A percentile compares a stretch with the other conserved stretches of the same genome.
Evolutionary conservation across 805 yeast species (phyloP).

Genomic region (Tetrapisispora fleetii): DNA sequence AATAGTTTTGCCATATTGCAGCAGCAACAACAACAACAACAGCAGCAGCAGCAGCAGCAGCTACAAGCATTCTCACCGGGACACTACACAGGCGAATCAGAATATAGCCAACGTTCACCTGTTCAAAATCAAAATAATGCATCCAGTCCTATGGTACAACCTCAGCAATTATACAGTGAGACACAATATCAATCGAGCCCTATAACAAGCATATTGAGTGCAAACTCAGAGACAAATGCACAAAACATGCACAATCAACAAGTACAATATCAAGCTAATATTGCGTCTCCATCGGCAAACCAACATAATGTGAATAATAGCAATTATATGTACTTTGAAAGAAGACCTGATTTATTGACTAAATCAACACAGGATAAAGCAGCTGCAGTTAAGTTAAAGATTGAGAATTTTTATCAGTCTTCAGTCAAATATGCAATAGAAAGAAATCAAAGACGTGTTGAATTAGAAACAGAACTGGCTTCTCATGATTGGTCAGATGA

Average conservation of each 20-base stretch:
- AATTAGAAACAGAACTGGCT: constrained; percentile 63
- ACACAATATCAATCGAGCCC: constrained; percentile 16
- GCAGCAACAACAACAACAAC: constrained; percentile 7
- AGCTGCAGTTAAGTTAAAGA: constrained; percentile 67
- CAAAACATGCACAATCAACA: constrained; percentile 3
- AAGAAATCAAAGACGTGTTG: constrained; percentile 84
- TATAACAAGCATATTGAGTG: constrained; percentile 15
- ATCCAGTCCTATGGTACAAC: constrained; percentile 22
- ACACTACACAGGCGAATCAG: constrained; percentile 23
- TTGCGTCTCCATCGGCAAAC: constrained; percentile 16
- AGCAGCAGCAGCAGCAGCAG: constrained; percentile 6
- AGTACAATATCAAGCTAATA: constrained; percentile 19
- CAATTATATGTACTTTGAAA: constrained; percentile 62
- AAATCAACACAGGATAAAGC: constrained; percentile 73
- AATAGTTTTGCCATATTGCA: constrained; percentile 1
- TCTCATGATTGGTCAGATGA: constrained; percentile 73
- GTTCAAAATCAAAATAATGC: constrained; percentile 6
- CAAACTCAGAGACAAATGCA: constrained; percentile 9
- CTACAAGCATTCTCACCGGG: constrained; percentile 19
- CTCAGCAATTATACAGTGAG: constrained; percentile 14
- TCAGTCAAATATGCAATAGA: constrained; percentile 89
- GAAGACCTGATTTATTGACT: constrained; percentile 74
- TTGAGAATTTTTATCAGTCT: constrained; percentile 78
- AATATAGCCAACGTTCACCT: constrained; percentile 10
- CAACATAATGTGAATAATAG: constrained; percentile 23